Base-by-base conservation (phyloP, 768 basidiomycete genomes). In the Dioszegia crocea region DNA sequence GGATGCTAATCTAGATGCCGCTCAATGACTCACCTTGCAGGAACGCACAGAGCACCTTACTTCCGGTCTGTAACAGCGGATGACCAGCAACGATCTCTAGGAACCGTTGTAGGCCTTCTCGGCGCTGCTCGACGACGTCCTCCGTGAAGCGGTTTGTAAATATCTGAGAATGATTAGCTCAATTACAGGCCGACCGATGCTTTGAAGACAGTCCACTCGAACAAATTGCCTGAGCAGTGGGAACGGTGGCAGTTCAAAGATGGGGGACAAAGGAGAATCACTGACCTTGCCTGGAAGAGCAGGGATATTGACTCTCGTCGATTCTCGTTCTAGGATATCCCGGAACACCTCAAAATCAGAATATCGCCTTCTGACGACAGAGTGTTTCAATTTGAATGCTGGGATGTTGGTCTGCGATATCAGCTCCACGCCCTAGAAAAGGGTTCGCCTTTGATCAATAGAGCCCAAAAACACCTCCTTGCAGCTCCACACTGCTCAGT, bases 121-220 rank as follows among this genome's bases (percentile, higher is more conserved):
- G 80, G 59, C 96, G 80, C 56, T 82, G 80, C 78, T 98, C 94
- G 59, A 99, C 97, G 44, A 97, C 88, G 77, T 99, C 96, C 68
- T 98, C 94, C 16, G 91, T 92, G 79, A 98, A 99, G 38, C 96
- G 82, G 73, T 96, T 97, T 30, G 93, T 96, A 79, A 99, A 99
- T 39, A 98, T 90, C 74, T 76, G 50, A 21, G 29, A n/a, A n/a
- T n/a, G 21, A 4, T 12, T 26, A 12, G 24, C 12, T 6, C 3
- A 21, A 24, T 8, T 26, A 46, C 16, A 12, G 17, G n/a, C 24
- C 5, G 17, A 36, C 12, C 14, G 33, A n/a, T 31, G 48, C 4
- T n/a, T n/a, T n/a, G n/a, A n/a, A n/a, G n/a, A n/a, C n/a, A n/a
- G n/a, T n/a, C n/a, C n/a, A n/a, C n/a, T n/a, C n/a, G n/a, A n/a